These are phyloP conservation scores for Amyloporia xantha DNA, from an alignment of 768 basidiomycete genomes.

Conservation along the genomic window DNA sequence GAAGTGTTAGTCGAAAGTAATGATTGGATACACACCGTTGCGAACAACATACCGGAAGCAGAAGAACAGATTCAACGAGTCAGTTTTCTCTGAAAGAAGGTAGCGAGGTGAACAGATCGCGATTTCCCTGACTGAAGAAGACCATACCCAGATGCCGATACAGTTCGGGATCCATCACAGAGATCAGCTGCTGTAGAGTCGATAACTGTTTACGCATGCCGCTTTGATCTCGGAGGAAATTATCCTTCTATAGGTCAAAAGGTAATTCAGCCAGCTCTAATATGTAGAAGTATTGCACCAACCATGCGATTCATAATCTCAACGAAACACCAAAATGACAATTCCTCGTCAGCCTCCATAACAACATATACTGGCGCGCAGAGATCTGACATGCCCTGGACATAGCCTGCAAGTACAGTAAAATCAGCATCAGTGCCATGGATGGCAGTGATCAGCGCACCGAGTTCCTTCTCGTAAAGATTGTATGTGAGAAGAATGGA, in stretches of 20 bases:
- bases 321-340: conserved; percentile 96
- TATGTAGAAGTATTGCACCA: conserved; percentile 20
- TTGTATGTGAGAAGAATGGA: conserved; percentile 87
- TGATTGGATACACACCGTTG: not conserved
- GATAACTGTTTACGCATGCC: conserved; percentile 95
- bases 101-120: not conserved
- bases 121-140: not conserved
- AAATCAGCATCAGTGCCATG: conserved; percentile 13
- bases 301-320: conserved; percentile 96
- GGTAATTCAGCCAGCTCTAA: not conserved
- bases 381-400: conserved; percentile 98
- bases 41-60: conserved; percentile 74
- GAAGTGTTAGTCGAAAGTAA: conserved; percentile 6
- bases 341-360: conserved; percentile 79
- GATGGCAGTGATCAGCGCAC: conserved; percentile 35
- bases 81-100: conserved; percentile 63
- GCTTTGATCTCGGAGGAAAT: conserved; percentile 93
- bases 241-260: conserved; percentile 60
- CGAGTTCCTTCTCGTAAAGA: conserved; percentile 81
- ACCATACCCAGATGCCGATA: conserved; percentile 79
- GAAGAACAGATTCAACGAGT: conserved; percentile 92
- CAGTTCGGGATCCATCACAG: conserved; percentile 92
- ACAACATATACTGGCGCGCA: conserved; percentile 92
- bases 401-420: conserved; percentile 60
- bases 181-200: conserved; percentile 84